Conservation (phyloP, 1,139 yeast genomes). For the Hemisphaericaspora subhashii region DNA sequence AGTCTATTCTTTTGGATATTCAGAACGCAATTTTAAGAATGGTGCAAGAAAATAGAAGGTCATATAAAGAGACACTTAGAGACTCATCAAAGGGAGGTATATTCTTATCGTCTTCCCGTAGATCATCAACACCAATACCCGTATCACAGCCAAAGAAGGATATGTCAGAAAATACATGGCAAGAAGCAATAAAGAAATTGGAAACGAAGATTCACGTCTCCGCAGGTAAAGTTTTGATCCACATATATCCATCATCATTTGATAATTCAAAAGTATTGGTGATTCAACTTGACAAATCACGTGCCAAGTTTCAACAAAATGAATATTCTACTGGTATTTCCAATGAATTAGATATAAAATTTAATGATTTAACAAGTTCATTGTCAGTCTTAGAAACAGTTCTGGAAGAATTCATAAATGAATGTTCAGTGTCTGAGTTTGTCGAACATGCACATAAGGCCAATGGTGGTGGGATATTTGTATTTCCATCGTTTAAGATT, state of each 20-base stretch:
- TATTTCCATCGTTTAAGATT: conserved; percentile 73
- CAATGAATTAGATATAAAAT: conserved; percentile 50
- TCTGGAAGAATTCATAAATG: conserved; percentile 45
- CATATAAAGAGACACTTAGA: conserved; percentile 70
- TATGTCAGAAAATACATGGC: conserved; percentile 23
- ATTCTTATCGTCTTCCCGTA: background rate
- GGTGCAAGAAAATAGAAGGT: conserved; percentile 67
- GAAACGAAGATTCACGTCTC: conserved; percentile 64
- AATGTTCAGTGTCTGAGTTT: conserved; percentile 55
- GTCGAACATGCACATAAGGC: conserved; percentile 57
- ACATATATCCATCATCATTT: conserved; percentile 75
- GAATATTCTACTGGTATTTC: conserved; percentile 48
- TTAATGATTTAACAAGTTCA: conserved; percentile 65
- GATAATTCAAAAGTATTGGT: conserved; percentile 74
- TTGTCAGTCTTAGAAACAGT: conserved; percentile 52
- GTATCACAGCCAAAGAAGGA: background rate
- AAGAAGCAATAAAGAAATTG: conserved; percentile 40
- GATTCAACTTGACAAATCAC: conserved; percentile 56
- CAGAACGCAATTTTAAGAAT: conserved; percentile 70
- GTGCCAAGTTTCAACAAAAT: conserved; percentile 61
- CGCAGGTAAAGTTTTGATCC: conserved; percentile 55
- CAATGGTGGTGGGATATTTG: conserved; percentile 76
- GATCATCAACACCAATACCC: background rate
- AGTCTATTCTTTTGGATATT: conserved; percentile 78
- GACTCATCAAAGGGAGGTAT: conserved; percentile 39